Conservation (phyloP, 371 early-diverging fungal species). For the Haplosporangium sp. region DNA sequence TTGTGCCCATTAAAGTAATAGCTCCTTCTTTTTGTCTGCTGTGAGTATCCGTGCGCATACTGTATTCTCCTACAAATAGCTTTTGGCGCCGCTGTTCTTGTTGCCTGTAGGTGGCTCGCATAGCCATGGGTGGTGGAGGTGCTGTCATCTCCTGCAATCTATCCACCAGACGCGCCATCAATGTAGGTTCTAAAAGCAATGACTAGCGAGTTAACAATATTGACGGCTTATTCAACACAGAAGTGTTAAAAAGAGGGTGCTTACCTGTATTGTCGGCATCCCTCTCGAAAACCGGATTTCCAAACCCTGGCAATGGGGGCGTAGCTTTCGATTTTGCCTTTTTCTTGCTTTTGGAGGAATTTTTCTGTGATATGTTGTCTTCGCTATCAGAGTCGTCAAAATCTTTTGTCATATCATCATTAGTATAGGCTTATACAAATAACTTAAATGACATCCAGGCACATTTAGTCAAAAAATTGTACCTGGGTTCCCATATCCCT, state of each 20-base stretch:
- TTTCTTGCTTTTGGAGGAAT: background rate
- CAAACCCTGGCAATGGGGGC: conserved; percentile 50
- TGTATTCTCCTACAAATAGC: conserved; percentile 52
- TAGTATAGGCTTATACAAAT: too few relatives aligned
- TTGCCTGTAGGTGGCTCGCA: conserved; percentile 41
- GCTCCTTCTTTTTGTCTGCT: conserved; percentile 7
- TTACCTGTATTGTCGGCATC: conserved; percentile 19
- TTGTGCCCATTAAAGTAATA: conserved; percentile 35
- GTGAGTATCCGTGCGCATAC: conserved; percentile 22
- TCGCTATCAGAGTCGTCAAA: conserved; percentile 46
- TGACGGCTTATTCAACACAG: background rate
- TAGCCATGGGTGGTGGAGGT: conserved; percentile 47
- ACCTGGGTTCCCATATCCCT: conserved; percentile 53
- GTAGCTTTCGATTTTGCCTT: conserved; percentile 7
- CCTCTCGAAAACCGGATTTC: conserved; percentile 39
- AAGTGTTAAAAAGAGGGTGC: background rate
- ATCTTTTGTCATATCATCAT: conserved; percentile 10
- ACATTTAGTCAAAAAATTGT: background rate
- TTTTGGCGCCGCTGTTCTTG: conserved; percentile 52
- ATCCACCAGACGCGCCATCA: conserved; percentile 43
- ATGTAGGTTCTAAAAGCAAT: conserved; percentile 22
- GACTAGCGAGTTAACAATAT: background rate
- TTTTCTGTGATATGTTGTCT: conserved; percentile 1
- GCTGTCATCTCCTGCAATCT: conserved; percentile 48
- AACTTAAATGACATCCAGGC: too few relatives aligned